A percentile compares a stretch with the other conserved stretches of the same genome.
Evolutionary conservation across 805 yeast species (phyloP).

Genomic region (Candida argentea): DNA sequence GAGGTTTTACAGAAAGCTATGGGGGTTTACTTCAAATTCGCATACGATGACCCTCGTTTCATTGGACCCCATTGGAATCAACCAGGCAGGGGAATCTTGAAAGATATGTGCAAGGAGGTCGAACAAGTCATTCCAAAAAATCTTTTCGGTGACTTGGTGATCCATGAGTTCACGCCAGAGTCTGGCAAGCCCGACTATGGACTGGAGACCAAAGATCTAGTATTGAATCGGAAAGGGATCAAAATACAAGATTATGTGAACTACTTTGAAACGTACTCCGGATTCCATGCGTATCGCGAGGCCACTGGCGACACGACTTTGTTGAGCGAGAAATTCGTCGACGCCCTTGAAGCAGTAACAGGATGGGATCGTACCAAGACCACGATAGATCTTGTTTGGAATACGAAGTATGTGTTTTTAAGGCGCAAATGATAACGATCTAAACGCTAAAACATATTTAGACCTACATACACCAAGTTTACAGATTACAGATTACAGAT

Average conservation of each 20-base stretch:
- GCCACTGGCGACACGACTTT: conserved; percentile 22
- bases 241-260: conserved; percentile 36
- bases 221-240: conserved; percentile 20
- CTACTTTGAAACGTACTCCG: conserved; percentile 64
- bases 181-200: conserved; percentile 7
- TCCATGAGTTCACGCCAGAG: conserved; percentile 17
- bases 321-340: conserved; percentile 22
- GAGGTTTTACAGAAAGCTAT: conserved; percentile 13
- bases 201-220: conserved; percentile 15
- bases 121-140: conserved; percentile 31
- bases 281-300: conserved; percentile 47
- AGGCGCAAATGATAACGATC: conserved; percentile 15
- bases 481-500: too few relatives aligned
- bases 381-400: conserved; percentile 35
- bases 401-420: conserved; percentile 41
- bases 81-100: conserved; percentile 59
- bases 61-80: conserved; percentile 78
- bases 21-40: conserved; percentile 24
- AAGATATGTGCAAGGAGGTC: conserved; percentile 33
- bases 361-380: conserved; percentile 37
- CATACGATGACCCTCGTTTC: conserved; percentile 30
- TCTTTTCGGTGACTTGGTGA: conserved; percentile 28
- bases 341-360: conserved; percentile 27
- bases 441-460: not conserved
- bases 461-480: not conserved